phyloP scores from a whole-genome alignment of 139 green algal species.

The Zygnema cylindricum region DNA sequence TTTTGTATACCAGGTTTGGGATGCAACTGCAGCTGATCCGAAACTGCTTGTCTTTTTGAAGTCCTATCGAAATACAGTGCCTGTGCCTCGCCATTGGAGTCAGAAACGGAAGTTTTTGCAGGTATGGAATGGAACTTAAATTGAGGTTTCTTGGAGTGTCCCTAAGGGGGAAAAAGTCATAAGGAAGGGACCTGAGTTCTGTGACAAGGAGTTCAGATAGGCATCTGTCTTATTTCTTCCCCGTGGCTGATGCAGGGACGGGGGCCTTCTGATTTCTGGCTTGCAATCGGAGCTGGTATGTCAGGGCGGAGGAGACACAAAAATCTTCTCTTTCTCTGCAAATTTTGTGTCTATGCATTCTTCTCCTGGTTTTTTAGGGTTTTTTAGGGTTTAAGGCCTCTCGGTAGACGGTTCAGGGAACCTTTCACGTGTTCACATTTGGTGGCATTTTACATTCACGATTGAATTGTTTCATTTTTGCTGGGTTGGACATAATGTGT shows the following conservation, averaged over 20 bases:
- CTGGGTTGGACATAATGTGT: too few species aligned
- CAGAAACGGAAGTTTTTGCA: conserved; percentile 93
- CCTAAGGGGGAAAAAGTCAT: too few species aligned
- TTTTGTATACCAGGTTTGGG: conserved; percentile 79
- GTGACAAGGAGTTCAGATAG: background rate
- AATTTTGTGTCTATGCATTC: background rate
- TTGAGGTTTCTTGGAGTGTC: too few species aligned
- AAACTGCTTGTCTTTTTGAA: conserved; percentile 94
- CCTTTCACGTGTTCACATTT: too few species aligned
- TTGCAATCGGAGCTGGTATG: background rate
- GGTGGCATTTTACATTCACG: too few species aligned
- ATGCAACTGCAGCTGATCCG: conserved; percentile 90
- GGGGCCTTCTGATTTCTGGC: background rate
- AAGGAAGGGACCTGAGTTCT: too few species aligned
- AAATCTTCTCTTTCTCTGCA: background rate
- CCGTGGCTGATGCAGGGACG: conserved; percentile 21
- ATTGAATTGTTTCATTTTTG: too few species aligned
- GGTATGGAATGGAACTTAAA: conserved; percentile 34
- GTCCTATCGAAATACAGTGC: conserved; percentile 88
- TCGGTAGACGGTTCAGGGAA: too few species aligned
- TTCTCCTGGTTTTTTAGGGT: too few species aligned
- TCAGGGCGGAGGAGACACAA: background rate
- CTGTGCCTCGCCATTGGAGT: conserved; percentile 94
- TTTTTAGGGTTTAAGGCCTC: too few species aligned
- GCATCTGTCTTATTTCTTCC: conserved; percentile 1